Evolutionary conservation across 2,329 filamentous ascomycete genomes (phyloP), one percentile per base, ranked within the genome.

Genomic region (Sporothrix variecibatus): DNA sequence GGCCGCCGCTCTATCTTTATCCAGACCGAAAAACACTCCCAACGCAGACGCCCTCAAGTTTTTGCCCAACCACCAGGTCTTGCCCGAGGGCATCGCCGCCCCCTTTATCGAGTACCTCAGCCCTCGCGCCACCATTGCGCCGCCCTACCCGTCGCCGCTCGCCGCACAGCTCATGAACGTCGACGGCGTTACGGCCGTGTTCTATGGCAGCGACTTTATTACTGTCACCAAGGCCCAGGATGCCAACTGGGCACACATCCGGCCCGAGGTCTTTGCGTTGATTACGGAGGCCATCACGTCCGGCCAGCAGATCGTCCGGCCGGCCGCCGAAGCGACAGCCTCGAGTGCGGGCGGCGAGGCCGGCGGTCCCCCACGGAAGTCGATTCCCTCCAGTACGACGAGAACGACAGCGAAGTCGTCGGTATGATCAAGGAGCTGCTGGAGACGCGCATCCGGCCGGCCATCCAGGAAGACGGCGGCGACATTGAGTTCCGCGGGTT

Each of bases 341-440:
- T 20, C 23, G 8, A 9, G 68, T 34, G 56, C 40, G 15, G 11
- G 68, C 58, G 38, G 69, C 60, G 3, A 67, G 9, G 84, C 56
- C 6, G 17, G 28, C 3, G 87, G 84, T 75, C 83, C 76, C 83
- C 85, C 38, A 84, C 88, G 79, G 83, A 84, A 74, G 83, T 82
- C 69, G 94, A 97, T 79, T 93, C 90, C 75, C 85, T 97, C 71
- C 89, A 89, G 28, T 97, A 95, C 82, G 91, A 95, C 78, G 94
- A 97, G 81, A 92, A 97, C 76, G 96, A 99, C 81, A 92, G 91
- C 77, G 96, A 99, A 83, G 94, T 98, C 12, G 92, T 99, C 9
- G 93, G 94, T 75, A 98, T 98, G 96, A 98, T 99, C 84, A 97
- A 98, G 85, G 96, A 99, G 84, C 86, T 99, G 43, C 87, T 99